Conservation (phyloP, 768 basidiomycete genomes). For the Rhodotorula sphaerocarpa region DNA sequence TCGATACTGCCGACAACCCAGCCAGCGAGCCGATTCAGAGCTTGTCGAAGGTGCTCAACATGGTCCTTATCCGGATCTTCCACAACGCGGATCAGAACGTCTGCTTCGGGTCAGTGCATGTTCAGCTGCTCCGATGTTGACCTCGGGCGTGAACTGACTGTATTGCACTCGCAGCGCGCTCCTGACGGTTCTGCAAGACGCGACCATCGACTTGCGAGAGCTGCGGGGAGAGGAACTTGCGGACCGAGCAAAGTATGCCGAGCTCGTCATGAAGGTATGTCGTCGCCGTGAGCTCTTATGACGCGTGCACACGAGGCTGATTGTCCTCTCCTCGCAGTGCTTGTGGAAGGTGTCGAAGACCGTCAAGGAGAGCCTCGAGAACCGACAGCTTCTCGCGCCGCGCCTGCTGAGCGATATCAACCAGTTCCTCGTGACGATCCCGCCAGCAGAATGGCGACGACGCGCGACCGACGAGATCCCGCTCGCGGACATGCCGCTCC, state of each 20-base stretch:
- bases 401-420: constrained; percentile 88
- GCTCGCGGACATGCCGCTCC: constrained; percentile 92
- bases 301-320: background rate
- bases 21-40: constrained; percentile 75
- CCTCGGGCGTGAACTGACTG: constrained; percentile 42
- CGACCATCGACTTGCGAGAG: constrained; percentile 53
- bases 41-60: constrained; percentile 91
- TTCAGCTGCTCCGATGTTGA: background rate
- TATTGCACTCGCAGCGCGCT: constrained; percentile 66
- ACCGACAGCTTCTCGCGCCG: constrained; percentile 69
- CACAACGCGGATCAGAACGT: constrained; percentile 77
- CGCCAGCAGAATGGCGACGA: constrained; percentile 92
- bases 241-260: constrained; percentile 55
- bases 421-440: constrained; percentile 82
- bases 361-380: constrained; percentile 80
- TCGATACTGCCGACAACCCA: constrained; percentile 83
- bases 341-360: constrained; percentile 96
- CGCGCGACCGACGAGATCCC: constrained; percentile 83
- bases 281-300: too few relatives aligned
- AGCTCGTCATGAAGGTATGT: constrained; percentile 40
- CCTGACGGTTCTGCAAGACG: constrained; percentile 53
- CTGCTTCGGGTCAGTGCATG: constrained; percentile 65
- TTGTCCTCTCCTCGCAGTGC: constrained; percentile 62
- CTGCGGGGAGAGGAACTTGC: constrained; percentile 80
- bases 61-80: constrained; percentile 90